phyloP scores from a whole-genome alignment of 2,329 filamentous ascomycete species.

The Aspergillus melleus region DNA sequence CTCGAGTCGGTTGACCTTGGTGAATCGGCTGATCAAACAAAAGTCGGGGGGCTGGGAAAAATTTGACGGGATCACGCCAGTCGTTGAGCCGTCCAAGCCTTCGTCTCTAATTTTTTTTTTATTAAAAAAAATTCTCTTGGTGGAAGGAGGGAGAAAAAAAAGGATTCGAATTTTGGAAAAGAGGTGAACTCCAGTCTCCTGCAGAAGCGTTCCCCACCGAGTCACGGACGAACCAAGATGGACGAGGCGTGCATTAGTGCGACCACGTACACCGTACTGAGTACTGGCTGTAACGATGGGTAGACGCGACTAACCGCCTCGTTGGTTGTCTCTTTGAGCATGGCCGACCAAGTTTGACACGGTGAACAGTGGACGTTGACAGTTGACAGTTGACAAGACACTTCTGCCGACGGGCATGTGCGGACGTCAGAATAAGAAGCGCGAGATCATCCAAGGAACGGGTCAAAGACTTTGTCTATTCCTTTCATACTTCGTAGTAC shows the following conservation, averaged over 20 bases:
- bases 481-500: no score
- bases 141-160: neutral
- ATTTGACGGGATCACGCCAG: conserved; percentile 5
- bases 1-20: neutral
- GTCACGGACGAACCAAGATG: conserved; percentile 16
- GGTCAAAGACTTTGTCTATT: neutral
- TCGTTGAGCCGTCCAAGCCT: neutral
- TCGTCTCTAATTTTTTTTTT: neutral
- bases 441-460: neutral
- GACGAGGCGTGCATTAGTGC: conserved; percentile 24
- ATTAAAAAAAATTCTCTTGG: neutral
- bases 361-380: neutral
- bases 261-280: conserved; percentile 2
- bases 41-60: conserved; percentile 16
- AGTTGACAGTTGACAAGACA: neutral
- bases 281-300: conserved; percentile 2
- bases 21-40: conserved; percentile 12
- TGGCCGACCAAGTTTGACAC: neutral
- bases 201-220: conserved; percentile 21
- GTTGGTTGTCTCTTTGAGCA: neutral
- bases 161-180: conserved; percentile 7
- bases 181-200: conserved; percentile 18
- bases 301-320: conserved; percentile 9
- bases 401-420: neutral
- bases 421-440: conserved; percentile 3